Evolutionary conservation across 2,329 filamentous ascomycete species (phyloP).

Genomic region (Rhexocercosporidium sp.): DNA sequence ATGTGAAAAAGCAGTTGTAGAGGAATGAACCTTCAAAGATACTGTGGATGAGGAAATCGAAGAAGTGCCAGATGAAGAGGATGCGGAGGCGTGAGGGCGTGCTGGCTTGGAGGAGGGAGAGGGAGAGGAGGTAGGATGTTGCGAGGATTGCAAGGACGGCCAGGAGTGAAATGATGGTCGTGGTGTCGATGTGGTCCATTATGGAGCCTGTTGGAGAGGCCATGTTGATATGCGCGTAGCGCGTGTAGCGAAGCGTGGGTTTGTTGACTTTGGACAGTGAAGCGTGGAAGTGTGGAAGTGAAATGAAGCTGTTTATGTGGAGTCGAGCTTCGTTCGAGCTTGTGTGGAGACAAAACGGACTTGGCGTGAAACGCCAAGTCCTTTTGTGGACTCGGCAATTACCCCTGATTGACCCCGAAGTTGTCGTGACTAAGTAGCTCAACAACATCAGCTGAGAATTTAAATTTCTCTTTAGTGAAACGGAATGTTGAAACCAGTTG

Average conservation of each 20-base stretch:
- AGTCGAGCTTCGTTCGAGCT: conserved; percentile 2
- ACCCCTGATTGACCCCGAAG: conserved; percentile 1
- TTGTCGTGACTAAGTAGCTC: not conserved
- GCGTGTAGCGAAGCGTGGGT: too few species aligned
- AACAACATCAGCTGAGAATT: not conserved
- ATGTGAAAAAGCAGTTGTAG: conserved; percentile 90
- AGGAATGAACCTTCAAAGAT: conserved; percentile 90
- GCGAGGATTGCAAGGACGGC: conserved; percentile 59
- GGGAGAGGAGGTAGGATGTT: conserved; percentile 56
- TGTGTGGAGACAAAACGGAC: not conserved
- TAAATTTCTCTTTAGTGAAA: not conserved
- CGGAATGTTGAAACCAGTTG: not conserved
- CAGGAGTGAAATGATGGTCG: conserved; percentile 63
- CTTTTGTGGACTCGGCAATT: not conserved
- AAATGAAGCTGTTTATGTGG: not conserved
- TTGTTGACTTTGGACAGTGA: not conserved
- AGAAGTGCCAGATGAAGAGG: conserved; percentile 87
- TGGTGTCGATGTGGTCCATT: conserved; percentile 58
- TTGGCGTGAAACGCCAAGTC: conserved; percentile 1
- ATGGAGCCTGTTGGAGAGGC: conserved; percentile 20
- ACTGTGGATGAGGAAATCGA: conserved; percentile 91
- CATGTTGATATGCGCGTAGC: not conserved
- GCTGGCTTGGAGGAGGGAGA: conserved; percentile 44
- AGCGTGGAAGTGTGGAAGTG: too few species aligned
- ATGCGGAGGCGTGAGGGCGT: conserved; percentile 64